Evolutionary conservation across 371 early-diverging fungal genomes (phyloP).

Genomic region (Nematocida sp.): DNA sequence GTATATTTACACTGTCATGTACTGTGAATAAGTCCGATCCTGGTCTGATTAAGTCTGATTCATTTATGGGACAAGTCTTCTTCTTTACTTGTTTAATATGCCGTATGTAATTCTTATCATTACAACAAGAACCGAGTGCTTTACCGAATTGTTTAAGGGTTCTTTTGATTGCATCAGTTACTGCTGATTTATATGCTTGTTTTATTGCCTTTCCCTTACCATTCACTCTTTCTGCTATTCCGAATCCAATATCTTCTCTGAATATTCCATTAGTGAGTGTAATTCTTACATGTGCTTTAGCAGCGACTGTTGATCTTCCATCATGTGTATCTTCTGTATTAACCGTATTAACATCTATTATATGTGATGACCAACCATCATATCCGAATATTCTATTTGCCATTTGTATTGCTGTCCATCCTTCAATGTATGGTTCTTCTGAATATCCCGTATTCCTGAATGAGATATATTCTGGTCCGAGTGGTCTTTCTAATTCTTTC

Average conservation of each 20-base stretch:
- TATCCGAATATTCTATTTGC: constrained; percentile 95
- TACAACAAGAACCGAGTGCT: constrained; percentile 85
- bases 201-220: constrained; percentile 79
- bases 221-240: constrained; percentile 77
- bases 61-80: not conserved
- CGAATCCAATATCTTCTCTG: constrained; percentile 87
- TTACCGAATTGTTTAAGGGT: constrained; percentile 86
- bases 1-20: not conserved
- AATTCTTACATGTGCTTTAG: constrained; percentile 79
- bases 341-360: constrained; percentile 77
- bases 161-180: constrained; percentile 89
- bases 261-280: constrained; percentile 85
- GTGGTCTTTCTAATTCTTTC: constrained; percentile 66
- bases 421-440: constrained; percentile 81
- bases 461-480: constrained; percentile 75
- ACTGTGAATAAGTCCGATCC: not conserved
- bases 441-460: constrained; percentile 66
- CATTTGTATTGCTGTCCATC: constrained; percentile 79
- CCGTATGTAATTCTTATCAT: constrained; percentile 79
- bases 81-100: constrained; percentile 70
- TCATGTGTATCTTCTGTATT: constrained; percentile 72
- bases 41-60: constrained; percentile 8
- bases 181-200: constrained; percentile 90
- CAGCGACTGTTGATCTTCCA: constrained; percentile 74
- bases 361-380: constrained; percentile 85